Evolutionary conservation across 441 rosid species (phyloP).

Genomic region (Adansonia gregorii): DNA sequence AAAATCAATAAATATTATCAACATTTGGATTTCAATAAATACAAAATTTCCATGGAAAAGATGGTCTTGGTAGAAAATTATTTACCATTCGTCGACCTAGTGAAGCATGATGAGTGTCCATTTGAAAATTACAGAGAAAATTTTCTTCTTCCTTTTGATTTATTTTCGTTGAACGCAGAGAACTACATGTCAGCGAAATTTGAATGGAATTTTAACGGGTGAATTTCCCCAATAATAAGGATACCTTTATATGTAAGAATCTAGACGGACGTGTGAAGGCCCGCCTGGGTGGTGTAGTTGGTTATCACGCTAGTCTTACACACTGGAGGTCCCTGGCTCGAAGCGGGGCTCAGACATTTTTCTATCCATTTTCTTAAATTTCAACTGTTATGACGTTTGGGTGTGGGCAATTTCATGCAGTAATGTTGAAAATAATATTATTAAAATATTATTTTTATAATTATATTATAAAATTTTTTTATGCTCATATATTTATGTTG

Average conservation of each 20-base stretch:
- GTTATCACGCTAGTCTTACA: conserved; percentile 35
- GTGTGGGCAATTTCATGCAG: too few relatives aligned
- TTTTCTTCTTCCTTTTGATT: not conserved
- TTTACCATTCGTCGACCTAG: conserved; percentile 88
- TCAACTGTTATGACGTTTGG: too few relatives aligned
- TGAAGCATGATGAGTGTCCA: conserved; percentile 79
- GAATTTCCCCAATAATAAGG: too few relatives aligned
- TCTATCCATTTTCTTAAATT: too few relatives aligned
- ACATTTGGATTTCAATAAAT: not conserved
- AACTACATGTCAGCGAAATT: not conserved
- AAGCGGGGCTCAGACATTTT: conserved; percentile 78
- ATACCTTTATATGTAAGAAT: too few relatives aligned
- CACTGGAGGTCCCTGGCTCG: conserved; percentile 99
- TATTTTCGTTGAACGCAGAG: not conserved
- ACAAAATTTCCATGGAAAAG: not conserved
- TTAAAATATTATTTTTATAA: too few relatives aligned
- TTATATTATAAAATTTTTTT: too few relatives aligned
- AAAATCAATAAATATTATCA: not conserved
- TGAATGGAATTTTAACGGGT: not conserved
- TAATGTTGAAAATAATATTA: too few relatives aligned
- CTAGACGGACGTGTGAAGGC: too few relatives aligned
- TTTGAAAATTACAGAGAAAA: conserved; percentile 20
- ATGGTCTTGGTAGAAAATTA: not conserved
- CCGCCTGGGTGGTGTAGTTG: conserved; percentile 28
- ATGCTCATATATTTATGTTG: too few relatives aligned